phyloP scores from a whole-genome alignment of 1,139 yeast species.

The Taphrina betulina region DNA sequence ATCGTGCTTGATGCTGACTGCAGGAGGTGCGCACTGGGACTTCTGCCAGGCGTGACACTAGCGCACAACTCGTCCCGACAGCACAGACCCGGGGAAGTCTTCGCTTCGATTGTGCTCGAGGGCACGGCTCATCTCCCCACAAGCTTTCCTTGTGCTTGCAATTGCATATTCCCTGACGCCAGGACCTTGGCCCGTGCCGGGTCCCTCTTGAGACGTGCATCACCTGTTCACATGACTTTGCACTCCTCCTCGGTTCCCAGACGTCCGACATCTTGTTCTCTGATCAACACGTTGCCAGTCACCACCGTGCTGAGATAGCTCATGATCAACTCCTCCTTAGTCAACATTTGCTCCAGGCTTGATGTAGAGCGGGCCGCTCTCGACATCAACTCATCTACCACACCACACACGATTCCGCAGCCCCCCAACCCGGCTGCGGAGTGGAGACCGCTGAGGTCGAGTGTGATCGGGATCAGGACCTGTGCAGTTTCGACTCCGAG shows the following conservation, averaged over 20 bases:
- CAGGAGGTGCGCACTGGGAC: too few relatives aligned
- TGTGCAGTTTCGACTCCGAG: constrained; percentile 20
- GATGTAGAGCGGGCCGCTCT: constrained; percentile 5
- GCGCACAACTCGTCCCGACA: too few relatives aligned
- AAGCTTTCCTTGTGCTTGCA: neutral
- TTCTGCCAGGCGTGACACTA: too few relatives aligned
- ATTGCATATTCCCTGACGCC: too few relatives aligned
- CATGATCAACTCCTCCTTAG: constrained; percentile 26
- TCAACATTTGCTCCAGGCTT: constrained; percentile 5
- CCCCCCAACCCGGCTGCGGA: constrained; percentile 19
- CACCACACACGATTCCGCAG: constrained; percentile 30
- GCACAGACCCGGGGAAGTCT: too few relatives aligned
- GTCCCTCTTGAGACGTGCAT: too few relatives aligned
- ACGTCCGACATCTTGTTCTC: constrained; percentile 16
- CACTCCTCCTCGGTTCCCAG: constrained; percentile 12
- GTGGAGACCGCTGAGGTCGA: constrained; percentile 14
- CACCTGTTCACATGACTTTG: constrained; percentile 7
- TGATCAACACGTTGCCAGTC: constrained; percentile 21
- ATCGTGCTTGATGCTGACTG: too few relatives aligned
- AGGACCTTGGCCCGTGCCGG: too few relatives aligned
- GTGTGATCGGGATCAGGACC: constrained; percentile 20
- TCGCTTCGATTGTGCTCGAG: too few relatives aligned
- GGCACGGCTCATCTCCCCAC: too few relatives aligned
- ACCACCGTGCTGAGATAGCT: constrained; percentile 26
- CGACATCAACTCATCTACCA: constrained; percentile 22